Evolutionary conservation across 495 filamentous ascomycete genomes (phyloP), one percentile per base, ranked within the genome.

Genomic region (Aspergillus sclerotioniger): DNA sequence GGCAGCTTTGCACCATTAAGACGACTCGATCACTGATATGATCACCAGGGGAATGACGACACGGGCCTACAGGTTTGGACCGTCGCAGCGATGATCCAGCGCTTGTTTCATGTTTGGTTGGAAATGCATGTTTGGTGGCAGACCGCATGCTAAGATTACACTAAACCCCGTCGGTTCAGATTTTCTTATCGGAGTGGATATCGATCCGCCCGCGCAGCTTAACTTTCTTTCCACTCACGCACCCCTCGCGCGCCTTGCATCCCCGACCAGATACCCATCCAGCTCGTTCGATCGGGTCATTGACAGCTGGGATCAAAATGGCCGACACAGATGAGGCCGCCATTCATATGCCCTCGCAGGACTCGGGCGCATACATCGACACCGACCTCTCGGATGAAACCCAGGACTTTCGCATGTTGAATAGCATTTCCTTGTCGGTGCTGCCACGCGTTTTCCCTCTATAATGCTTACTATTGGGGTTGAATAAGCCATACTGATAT

Each of bases 331-430:
- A 82, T 46, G 78, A 82, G 58, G 78, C 79, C 51, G 69, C 70
- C 43, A 65, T 76, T 43, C 62, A 64, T 50, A 59, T 67, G 15
- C 57, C 67, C 15, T 59, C 69, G 12, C 63, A 59, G 43, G 67
- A 66, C 35, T 63, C 69, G 0, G 57, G 66, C n/a, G 49, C 64
- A 15, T 69, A 71, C 51, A 59, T 71, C 25, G 87, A 95, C 43
- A 76, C 76, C 43, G 88, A 90, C 65, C 76, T 87, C 53, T 87
- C 85, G 28, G 92, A 96, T 61, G 92, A 94, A 70, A 84, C 87
- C 4, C 91, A 92, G 67, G 93, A 98, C 74, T 96, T 92, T 66
- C 89, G 88, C 59, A 85, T 91, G 59, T 81, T 96, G 39, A 76
- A 79, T 37, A 73, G 78, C 46, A 67, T 87, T 48, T 84, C 82